Evolutionary conservation across 805 yeast genomes (phyloP).

Genomic region (Maudiozyma serrabonitensis): DNA sequence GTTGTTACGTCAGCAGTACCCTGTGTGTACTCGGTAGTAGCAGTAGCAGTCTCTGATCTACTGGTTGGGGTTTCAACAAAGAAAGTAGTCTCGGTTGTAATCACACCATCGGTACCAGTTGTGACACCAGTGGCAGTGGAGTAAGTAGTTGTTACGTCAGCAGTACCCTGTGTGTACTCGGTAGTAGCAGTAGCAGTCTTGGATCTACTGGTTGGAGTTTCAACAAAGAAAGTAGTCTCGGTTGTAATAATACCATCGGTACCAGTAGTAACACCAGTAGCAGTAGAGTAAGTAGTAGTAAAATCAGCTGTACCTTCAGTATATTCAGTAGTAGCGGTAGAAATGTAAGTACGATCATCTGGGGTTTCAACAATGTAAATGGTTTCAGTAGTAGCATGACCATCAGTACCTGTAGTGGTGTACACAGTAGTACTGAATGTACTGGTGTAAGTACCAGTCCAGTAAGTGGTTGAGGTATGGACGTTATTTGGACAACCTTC

Average conservation of each 20-base stretch:
- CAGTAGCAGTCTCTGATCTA: background rate
- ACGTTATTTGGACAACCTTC: background rate
- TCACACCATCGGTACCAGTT: background rate
- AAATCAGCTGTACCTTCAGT: background rate
- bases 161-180: background rate
- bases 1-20: background rate
- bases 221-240: constrained; percentile 7
- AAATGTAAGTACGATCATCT: constrained; percentile 15
- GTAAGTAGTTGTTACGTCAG: background rate
- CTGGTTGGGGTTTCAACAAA: background rate
- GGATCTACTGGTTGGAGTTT: constrained; percentile 20
- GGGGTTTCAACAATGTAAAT: constrained; percentile 9
- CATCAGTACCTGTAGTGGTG: constrained; percentile 8
- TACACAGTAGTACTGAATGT: constrained; percentile 5
- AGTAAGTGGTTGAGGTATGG: background rate
- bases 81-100: background rate
- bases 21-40: background rate
- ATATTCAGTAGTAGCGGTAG: background rate
- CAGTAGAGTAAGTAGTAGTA: background rate
- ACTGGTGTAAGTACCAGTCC: background rate
- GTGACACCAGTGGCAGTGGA: background rate
- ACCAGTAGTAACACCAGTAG: background rate
- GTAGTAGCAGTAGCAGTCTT: background rate
- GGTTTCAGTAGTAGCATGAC: constrained; percentile 7
- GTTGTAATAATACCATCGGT: constrained; percentile 5